Conservation (phyloP, 148 eudicot genomes). For the Chenopodium berlandieri region DNA sequence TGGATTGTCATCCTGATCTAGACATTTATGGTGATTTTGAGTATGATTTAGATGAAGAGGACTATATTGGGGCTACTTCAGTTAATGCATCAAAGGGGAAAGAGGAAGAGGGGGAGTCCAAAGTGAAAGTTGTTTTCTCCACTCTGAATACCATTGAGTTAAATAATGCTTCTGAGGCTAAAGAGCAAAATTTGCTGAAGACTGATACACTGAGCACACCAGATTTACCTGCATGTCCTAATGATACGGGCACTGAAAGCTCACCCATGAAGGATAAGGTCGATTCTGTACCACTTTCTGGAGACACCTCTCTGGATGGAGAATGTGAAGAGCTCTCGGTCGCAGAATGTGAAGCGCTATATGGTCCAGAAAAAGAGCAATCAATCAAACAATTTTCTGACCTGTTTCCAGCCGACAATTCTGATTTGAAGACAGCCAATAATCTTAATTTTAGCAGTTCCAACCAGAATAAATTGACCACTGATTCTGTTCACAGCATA, state of each 20-base stretch:
- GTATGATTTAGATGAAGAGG: conserved; percentile 86
- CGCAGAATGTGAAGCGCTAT: conserved; percentile 78
- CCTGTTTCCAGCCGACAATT: conserved; percentile 21
- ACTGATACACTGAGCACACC: conserved; percentile 21
- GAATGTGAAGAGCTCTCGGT: conserved; percentile 56
- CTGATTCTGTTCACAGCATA: conserved; percentile 1
- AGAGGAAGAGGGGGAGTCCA: conserved; percentile 52
- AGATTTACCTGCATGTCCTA: conserved; percentile 20
- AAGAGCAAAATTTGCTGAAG: conserved; percentile 21
- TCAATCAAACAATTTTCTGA: conserved; percentile 37
- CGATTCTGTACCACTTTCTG: conserved; percentile 27
- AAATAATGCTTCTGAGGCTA: conserved; percentile 21
- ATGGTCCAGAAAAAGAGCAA: conserved; percentile 90
- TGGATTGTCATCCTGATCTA: conserved; percentile 72
- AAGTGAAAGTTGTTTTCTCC: conserved; percentile 79
- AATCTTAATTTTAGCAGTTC: conserved; percentile 23
- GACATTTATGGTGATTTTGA: conserved; percentile 96
- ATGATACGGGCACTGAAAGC: conserved; percentile 25
- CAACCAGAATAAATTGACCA: conserved; percentile 16
- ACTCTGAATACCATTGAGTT: conserved; percentile 39
- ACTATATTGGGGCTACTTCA: conserved; percentile 56
- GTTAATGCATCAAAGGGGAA: conserved; percentile 40
- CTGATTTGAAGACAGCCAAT: conserved; percentile 21
- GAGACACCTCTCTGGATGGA: conserved; percentile 34
- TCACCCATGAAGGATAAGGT: conserved; percentile 21